phyloP scores from a whole-genome alignment of 257 asterid genomes.

The Fraxinus anomala region DNA sequence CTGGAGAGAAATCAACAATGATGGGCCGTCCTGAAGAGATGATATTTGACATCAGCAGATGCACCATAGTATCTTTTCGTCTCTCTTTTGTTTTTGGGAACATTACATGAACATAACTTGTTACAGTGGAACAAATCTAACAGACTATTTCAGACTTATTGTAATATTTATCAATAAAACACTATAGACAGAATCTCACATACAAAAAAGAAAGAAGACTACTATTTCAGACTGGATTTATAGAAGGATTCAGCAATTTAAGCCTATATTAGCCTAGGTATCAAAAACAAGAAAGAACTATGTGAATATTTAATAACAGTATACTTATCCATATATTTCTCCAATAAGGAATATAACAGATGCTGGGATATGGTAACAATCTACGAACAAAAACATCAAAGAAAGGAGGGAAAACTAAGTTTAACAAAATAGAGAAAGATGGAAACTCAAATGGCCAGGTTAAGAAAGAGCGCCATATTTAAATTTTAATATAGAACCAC shows the following conservation, averaged over 20 bases:
- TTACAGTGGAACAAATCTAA: constrained; percentile 1
- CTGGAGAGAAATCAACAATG: constrained; percentile 95
- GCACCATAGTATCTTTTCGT: background rate
- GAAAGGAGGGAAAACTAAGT: background rate
- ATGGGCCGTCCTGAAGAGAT: constrained; percentile 79
- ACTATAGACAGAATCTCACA: background rate
- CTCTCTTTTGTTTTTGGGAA: background rate
- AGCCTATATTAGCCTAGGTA: background rate
- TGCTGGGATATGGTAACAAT: background rate
- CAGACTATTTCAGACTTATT: background rate
- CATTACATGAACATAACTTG: background rate
- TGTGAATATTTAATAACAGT: background rate
- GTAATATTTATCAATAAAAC: background rate
- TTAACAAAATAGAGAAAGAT: background rate
- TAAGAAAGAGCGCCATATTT: background rate
- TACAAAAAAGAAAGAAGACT: background rate
- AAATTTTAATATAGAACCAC: background rate
- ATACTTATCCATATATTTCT: background rate
- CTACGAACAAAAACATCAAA: background rate
- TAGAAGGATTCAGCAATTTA: background rate
- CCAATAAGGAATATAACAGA: background rate
- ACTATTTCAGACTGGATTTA: background rate
- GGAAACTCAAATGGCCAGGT: background rate
- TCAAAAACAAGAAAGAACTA: background rate
- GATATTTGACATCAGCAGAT: constrained; percentile 6